Percentiles rank a stretch among this genome's conserved stretches.
phyloP scores from a whole-genome alignment of 2,329 filamentous ascomycete genomes.

The Phyllachora maydis region DNA sequence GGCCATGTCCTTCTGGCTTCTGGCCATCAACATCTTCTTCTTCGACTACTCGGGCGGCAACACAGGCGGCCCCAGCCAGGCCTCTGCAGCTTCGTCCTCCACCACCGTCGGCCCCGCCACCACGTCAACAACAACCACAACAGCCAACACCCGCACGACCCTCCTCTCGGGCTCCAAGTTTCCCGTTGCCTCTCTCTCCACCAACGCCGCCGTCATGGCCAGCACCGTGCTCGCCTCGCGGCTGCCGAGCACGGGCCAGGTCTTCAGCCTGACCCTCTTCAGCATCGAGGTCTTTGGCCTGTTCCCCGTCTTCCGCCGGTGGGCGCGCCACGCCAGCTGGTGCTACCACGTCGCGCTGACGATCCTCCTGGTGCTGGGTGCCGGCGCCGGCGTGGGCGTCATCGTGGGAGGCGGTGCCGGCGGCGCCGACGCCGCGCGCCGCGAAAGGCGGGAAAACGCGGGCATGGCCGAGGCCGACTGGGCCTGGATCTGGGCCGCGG shows the following conservation, averaged over 20 bases:
- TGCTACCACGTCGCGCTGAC: constrained; percentile 63
- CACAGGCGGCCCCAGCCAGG: constrained; percentile 26
- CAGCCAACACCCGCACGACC: constrained; percentile 9
- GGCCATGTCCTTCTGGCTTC: constrained; percentile 85
- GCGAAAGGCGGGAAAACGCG: no score
- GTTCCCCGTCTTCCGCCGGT: constrained; percentile 90
- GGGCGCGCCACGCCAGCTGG: constrained; percentile 67
- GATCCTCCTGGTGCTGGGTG: constrained; percentile 52
- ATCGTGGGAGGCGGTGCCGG: constrained; percentile 24
- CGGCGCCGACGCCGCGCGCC: constrained; percentile 4
- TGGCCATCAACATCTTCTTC: constrained; percentile 92
- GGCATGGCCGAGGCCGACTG: no score
- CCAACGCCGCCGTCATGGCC: constrained; percentile 92
- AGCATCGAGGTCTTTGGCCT: constrained; percentile 93
- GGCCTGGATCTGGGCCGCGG: constrained; percentile 28
- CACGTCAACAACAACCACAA: constrained; percentile 1
- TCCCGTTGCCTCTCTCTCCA: constrained; percentile 54
- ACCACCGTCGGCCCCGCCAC: no score
- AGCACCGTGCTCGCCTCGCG: constrained; percentile 84
- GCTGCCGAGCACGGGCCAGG: constrained; percentile 74
- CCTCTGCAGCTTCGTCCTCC: no score
- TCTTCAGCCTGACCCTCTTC: constrained; percentile 89
- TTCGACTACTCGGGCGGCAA: constrained; percentile 76
- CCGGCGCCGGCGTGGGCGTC: constrained; percentile 57
- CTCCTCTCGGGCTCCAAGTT: no score